Conservation (phyloP, 495 filamentous ascomycete genomes). For the Neurospora sp. region DNA sequence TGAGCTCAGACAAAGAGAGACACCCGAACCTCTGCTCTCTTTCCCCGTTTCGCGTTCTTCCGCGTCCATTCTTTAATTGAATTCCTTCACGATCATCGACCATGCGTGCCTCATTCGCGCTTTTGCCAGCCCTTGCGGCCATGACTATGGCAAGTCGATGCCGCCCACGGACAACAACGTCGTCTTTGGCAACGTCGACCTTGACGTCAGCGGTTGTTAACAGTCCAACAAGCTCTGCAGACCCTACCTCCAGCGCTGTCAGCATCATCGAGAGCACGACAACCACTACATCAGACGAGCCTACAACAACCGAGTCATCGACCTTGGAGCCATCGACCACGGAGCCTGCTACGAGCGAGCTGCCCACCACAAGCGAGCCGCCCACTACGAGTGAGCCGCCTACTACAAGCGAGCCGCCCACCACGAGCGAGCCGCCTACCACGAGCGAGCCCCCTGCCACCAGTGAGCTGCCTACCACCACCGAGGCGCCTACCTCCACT, state of each 20-base stretch:
- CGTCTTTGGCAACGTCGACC: not conserved
- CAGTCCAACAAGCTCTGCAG: not conserved
- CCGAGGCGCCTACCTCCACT: not conserved
- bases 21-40: not conserved
- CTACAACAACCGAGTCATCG: not conserved
- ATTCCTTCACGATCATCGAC: not conserved
- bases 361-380: not conserved
- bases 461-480: no score
- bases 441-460: no score
- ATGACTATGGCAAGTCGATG: not conserved
- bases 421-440: not conserved
- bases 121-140: not conserved
- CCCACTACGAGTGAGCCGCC: not conserved
- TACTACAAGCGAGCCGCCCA: not conserved
- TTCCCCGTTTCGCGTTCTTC: not conserved
- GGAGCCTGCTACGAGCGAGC: not conserved
- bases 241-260: not conserved
- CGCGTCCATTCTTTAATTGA: not conserved
- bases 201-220: not conserved
- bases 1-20: not conserved
- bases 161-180: not conserved
- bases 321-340: not conserved
- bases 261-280: not conserved
- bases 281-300: not conserved
- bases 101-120: not conserved